Conservation (phyloP, 805 yeast species). For the Zygotorulaspora chibaensis region DNA sequence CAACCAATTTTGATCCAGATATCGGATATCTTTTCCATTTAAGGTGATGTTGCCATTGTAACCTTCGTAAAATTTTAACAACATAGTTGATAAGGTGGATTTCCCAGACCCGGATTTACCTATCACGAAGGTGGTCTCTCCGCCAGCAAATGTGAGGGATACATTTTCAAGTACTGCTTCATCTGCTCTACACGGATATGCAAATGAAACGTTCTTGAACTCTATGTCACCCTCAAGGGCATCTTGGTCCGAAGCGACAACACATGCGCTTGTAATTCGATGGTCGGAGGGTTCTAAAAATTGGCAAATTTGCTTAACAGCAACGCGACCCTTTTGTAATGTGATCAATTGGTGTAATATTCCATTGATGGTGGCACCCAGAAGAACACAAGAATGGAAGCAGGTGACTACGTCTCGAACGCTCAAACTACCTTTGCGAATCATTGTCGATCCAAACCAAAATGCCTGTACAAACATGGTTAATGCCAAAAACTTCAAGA, state of each 20-base stretch:
- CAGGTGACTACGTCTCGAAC: slow-evolving; percentile 74
- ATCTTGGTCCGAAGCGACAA: background rate
- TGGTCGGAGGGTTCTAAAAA: slow-evolving; percentile 32
- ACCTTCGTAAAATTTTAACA: slow-evolving; percentile 55
- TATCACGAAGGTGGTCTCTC: slow-evolving; percentile 56
- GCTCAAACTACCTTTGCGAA: slow-evolving; percentile 44
- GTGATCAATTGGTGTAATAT: slow-evolving; percentile 54
- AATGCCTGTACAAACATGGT: slow-evolving; percentile 86
- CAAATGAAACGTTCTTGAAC: slow-evolving; percentile 46
- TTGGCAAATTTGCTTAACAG: slow-evolving; percentile 47
- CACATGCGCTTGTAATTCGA: background rate
- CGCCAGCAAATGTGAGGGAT: slow-evolving; percentile 42
- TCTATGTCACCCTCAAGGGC: slow-evolving; percentile 4
- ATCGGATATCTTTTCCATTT: slow-evolving; percentile 47
- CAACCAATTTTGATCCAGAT: slow-evolving; percentile 49
- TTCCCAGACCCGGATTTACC: slow-evolving; percentile 95
- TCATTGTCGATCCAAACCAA: slow-evolving; percentile 80
- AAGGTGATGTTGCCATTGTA: slow-evolving; percentile 53
- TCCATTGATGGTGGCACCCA: slow-evolving; percentile 58
- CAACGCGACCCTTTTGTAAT: slow-evolving; percentile 69
- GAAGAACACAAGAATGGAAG: slow-evolving; percentile 71
- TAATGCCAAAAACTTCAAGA: slow-evolving; percentile 53
- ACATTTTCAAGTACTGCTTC: slow-evolving; percentile 46
- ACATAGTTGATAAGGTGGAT: slow-evolving; percentile 66
- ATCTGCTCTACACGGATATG: slow-evolving; percentile 56